Evolutionary conservation across 2,329 filamentous ascomycete species (phyloP).

Genomic region (Catunica adiposa): DNA sequence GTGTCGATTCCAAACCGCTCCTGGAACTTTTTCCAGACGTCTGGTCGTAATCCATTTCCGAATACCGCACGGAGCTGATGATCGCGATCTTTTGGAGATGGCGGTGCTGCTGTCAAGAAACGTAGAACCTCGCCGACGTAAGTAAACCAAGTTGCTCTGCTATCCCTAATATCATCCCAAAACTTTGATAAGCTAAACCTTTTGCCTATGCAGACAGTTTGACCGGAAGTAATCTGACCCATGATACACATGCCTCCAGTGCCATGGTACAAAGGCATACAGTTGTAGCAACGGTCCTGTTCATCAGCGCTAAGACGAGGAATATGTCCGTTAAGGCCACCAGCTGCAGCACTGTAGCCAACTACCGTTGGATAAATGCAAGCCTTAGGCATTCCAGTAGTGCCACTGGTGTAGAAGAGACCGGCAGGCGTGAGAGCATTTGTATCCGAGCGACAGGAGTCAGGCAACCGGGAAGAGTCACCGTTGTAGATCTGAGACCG

Average conservation of each 20-base stretch:
- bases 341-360: conserved; percentile 18
- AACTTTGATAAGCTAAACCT: conserved; percentile 55
- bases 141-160: conserved; percentile 51
- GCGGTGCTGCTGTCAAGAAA: conserved; percentile 53
- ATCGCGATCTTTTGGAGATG: conserved; percentile 40
- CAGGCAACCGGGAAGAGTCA: conserved; percentile 34
- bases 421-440: conserved; percentile 38
- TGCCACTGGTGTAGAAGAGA: conserved; percentile 60
- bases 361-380: conserved; percentile 40
- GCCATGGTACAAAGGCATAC: conserved; percentile 64
- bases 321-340: conserved; percentile 17
- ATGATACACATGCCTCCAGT: conserved; percentile 49
- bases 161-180: conserved; percentile 55
- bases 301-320: conserved; percentile 18
- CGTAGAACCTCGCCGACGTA: conserved; percentile 67
- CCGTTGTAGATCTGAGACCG: conserved; percentile 28
- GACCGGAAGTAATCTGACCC: conserved; percentile 32
- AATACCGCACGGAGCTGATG: conserved; percentile 44
- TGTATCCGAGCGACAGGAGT: conserved; percentile 37
- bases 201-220: conserved; percentile 44
- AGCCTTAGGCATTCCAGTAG: conserved; percentile 60
- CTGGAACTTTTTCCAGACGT: conserved; percentile 50
- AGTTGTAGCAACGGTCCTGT: conserved; percentile 46
- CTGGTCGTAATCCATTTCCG: conserved; percentile 51
- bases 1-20: conserved; percentile 45